Evolutionary conservation across 2,329 filamentous ascomycete genomes (phyloP).

Genomic region (Penicillium italicum): DNA sequence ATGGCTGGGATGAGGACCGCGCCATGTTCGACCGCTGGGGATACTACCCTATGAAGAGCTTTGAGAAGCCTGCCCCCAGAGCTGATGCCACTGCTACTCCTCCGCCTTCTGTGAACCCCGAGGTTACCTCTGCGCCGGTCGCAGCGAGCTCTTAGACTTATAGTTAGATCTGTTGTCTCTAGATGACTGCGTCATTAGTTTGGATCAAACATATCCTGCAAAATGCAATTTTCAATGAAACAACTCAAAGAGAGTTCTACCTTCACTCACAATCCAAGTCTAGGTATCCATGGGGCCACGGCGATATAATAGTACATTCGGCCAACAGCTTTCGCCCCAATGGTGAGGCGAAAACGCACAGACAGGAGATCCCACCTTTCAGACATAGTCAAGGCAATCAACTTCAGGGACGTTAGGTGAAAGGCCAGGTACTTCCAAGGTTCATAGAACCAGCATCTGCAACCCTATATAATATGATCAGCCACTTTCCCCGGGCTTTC

Average conservation of each 20-base stretch:
- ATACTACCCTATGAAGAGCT: conserved; percentile 67
- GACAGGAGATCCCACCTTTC: background rate
- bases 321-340: background rate
- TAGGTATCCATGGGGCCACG: background rate
- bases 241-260: background rate
- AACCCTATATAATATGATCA: background rate
- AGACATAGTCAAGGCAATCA: background rate
- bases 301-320: background rate
- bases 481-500: background rate
- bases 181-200: background rate
- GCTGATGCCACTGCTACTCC: conserved; percentile 6
- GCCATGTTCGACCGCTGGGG: conserved; percentile 83
- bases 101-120: conserved; percentile 12
- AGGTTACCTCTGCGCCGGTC: conserved; percentile 29
- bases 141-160: conserved; percentile 25
- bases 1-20: conserved; percentile 84
- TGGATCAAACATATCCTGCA: background rate
- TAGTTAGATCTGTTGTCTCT: background rate
- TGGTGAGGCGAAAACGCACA: background rate
- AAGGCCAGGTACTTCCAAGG: no score
- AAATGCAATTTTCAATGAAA: background rate
- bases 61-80: conserved; percentile 41
- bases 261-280: no score
- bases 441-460: background rate
- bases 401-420: background rate